phyloP scores from a whole-genome alignment of 371 early-diverging fungal genomes.

The Lichtheimia corymbifera region DNA sequence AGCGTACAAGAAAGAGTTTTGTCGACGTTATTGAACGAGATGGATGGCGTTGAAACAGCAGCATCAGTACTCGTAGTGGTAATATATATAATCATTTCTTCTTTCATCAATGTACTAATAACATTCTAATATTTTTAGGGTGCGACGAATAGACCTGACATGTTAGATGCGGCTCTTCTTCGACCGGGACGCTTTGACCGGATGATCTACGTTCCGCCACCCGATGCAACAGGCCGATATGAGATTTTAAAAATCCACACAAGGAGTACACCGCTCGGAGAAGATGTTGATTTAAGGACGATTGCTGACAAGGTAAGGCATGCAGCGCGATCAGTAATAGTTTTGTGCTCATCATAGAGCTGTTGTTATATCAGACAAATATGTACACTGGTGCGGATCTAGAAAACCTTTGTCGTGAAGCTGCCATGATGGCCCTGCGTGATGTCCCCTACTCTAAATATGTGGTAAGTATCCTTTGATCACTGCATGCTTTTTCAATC shows the following conservation, averaged over 20 bases:
- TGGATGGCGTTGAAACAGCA: conserved; percentile 92
- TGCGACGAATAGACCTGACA: conserved; percentile 98
- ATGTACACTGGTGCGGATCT: conserved; percentile 98
- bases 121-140: conserved; percentile 43
- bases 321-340: not conserved
- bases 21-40: conserved; percentile 92
- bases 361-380: conserved; percentile 58
- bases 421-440: conserved; percentile 84
- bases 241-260: conserved; percentile 91
- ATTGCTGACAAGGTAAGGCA: conserved; percentile 62
- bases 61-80: conserved; percentile 81
- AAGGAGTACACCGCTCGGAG: conserved; percentile 69
- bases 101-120: not conserved
- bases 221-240: conserved; percentile 75
- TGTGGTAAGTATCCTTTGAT: conserved; percentile 40
- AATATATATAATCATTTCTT: conserved; percentile 13
- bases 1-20: conserved; percentile 88
- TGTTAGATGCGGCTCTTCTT: conserved; percentile 92
- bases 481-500: not conserved
- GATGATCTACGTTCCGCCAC: conserved; percentile 90
- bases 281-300: conserved; percentile 68
- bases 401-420: conserved; percentile 94
- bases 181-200: conserved; percentile 96
- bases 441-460: conserved; percentile 36
- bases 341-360: not conserved